Evolutionary conservation across 2,329 filamentous ascomycete genomes (phyloP).

Genomic region (Sarocladium brachiariae): DNA sequence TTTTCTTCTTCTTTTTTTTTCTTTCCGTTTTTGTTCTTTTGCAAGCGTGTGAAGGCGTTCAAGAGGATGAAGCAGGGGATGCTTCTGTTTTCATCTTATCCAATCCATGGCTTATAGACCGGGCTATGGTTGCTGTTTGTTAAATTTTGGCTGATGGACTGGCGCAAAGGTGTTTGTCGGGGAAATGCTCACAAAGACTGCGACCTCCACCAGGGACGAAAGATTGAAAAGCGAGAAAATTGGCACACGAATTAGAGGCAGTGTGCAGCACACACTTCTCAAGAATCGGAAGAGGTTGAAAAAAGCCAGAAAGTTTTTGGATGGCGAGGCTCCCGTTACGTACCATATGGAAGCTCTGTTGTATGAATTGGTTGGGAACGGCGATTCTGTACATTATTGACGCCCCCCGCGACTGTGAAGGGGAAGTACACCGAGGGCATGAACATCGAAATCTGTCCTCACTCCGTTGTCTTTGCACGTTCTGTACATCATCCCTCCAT

Average conservation of each 20-base stretch:
- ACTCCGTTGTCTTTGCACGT: no score
- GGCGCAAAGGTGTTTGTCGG: slow-evolving; percentile 8
- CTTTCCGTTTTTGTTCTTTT: neutral
- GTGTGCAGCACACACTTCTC: neutral
- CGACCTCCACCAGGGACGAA: slow-evolving; percentile 3
- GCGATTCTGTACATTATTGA: neutral
- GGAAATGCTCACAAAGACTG: neutral
- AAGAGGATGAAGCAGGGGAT: neutral
- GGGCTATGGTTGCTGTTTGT: neutral
- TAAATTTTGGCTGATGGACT: neutral
- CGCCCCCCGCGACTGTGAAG: neutral
- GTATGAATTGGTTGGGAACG: neutral
- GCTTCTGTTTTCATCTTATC: neutral
- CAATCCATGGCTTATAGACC: slow-evolving; percentile 1
- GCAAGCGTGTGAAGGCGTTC: slow-evolving; percentile 6
- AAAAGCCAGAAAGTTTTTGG: neutral
- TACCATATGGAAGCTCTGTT: neutral
- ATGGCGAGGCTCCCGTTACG: neutral
- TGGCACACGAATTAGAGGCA: neutral
- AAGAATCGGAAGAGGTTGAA: neutral
- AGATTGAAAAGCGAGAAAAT: neutral
- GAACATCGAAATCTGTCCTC: neutral
- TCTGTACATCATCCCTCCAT: no score
- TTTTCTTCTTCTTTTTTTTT: neutral
- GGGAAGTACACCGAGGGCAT: neutral